Evolutionary conservation across 345 rosid genomes (phyloP).

Genomic region (Salix exigua): DNA sequence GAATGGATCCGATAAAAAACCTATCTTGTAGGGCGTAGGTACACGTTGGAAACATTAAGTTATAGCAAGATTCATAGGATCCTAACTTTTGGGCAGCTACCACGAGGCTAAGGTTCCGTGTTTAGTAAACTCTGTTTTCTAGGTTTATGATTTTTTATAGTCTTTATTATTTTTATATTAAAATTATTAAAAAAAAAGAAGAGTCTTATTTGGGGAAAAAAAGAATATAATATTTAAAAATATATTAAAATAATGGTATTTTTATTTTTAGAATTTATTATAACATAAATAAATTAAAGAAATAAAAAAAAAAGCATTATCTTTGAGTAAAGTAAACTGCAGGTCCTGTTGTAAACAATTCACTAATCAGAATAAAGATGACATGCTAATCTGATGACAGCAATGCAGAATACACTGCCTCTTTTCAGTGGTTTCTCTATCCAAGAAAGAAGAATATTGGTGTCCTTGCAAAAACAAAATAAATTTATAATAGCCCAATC

Average conservation of each 20-base stretch:
- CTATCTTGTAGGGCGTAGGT: neutral
- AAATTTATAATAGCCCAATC: neutral
- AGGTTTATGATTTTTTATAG: too few relatives aligned
- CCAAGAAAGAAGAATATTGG: conserved; percentile 41
- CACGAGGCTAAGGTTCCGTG: conserved; percentile 19
- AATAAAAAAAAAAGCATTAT: neutral
- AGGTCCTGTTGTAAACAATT: neutral
- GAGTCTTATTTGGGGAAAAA: too few relatives aligned
- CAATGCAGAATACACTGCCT: conserved; percentile 8
- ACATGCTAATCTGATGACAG: conserved; percentile 14
- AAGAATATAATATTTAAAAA: too few relatives aligned
- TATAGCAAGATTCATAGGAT: conserved; percentile 31
- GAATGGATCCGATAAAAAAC: neutral
- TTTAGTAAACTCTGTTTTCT: neutral
- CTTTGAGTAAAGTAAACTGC: too few relatives aligned
- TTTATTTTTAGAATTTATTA: too few relatives aligned
- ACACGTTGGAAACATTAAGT: neutral
- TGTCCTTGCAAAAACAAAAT: neutral
- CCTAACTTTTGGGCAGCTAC: conserved; percentile 32
- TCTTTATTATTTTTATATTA: too few relatives aligned
- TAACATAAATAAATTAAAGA: too few relatives aligned
- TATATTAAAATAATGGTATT: too few relatives aligned
- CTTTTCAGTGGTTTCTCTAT: conserved; percentile 23
- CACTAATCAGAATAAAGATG: conserved; percentile 12
- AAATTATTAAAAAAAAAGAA: too few relatives aligned